Evolutionary conservation across 176 grass and related monocot genomes (phyloP).

Genomic region (Poa annua): DNA sequence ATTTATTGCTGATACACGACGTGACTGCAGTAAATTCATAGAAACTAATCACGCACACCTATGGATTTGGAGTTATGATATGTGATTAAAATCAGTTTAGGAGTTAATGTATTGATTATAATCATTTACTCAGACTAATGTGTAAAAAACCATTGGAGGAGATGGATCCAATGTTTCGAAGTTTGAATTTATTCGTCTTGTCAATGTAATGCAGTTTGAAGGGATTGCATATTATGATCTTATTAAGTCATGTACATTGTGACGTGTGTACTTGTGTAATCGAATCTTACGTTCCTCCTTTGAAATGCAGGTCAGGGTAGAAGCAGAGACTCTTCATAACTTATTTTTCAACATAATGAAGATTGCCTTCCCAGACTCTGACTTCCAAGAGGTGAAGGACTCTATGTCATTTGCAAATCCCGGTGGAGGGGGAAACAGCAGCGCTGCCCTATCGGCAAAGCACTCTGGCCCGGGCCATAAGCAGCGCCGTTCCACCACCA

Average conservation of each 20-base stretch:
- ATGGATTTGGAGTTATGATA: background rate
- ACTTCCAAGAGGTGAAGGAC: slow-evolving; percentile 78
- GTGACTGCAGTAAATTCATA: background rate
- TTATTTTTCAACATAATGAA: slow-evolving; percentile 98
- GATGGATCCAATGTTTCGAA: too few species aligned
- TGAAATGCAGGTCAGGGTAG: slow-evolving; percentile 64
- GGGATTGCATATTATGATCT: too few species aligned
- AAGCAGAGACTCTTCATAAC: slow-evolving; percentile 79
- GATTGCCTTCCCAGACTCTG: slow-evolving; percentile 95
- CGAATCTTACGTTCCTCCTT: slow-evolving; percentile 20
- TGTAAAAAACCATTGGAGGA: too few species aligned
- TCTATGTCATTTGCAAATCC: slow-evolving; percentile 61
- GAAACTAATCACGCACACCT: background rate
- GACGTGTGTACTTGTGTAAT: too few species aligned
- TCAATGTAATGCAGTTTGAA: too few species aligned
- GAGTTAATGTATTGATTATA: too few species aligned
- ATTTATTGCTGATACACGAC: background rate
- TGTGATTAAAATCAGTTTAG: background rate
- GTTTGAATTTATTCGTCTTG: too few species aligned
- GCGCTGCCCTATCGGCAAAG: slow-evolving; percentile 48
- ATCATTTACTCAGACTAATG: background rate
- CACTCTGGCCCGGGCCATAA: slow-evolving; percentile 49
- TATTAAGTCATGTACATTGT: too few species aligned
- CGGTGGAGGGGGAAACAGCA: slow-evolving; percentile 35
- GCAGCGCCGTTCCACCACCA: slow-evolving; percentile 43